Conservation (phyloP, 768 basidiomycete genomes). For the Tephrocybe sp. region DNA sequence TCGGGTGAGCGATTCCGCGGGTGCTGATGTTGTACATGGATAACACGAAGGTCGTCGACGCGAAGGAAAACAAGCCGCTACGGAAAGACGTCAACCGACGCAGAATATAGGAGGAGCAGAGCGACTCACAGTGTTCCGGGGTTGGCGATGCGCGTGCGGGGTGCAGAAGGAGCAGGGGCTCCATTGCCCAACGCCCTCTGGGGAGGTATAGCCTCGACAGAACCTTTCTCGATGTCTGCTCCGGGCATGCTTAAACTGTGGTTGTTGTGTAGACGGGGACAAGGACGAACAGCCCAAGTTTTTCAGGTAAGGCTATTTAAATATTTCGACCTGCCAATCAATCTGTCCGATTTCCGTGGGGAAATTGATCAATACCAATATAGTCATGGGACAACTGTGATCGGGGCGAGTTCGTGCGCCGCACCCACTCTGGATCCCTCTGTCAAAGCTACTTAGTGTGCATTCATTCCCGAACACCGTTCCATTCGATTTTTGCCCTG, state of each 20-base stretch:
- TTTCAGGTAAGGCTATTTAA: not conserved
- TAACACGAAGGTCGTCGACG: constrained; percentile 79
- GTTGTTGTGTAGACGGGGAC: not conserved
- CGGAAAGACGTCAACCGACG: constrained; percentile 4
- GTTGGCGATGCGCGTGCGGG: constrained; percentile 49
- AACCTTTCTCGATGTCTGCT: constrained; percentile 38
- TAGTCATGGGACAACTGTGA: not conserved
- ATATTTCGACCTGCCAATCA: not conserved
- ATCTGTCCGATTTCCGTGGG: not conserved
- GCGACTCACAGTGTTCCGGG: constrained; percentile 53
- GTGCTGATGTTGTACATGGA: constrained; percentile 70
- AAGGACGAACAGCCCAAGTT: not conserved
- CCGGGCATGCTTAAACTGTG: constrained; percentile 9
- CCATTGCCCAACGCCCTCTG: constrained; percentile 24
- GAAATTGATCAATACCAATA: not conserved
- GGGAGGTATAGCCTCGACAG: constrained; percentile 26
- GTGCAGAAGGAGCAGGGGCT: constrained; percentile 19
- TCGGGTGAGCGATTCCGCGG: constrained; percentile 54
- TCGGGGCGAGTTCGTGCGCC: not conserved
- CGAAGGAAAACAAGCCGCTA: constrained; percentile 82
- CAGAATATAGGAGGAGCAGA: not conserved
- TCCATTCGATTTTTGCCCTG: too few relatives aligned
- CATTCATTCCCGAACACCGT: too few relatives aligned
- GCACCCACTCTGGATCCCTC: too few relatives aligned
- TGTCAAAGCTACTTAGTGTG: too few relatives aligned